Evolutionary conservation across 1,139 yeast genomes (phyloP), one percentile per base, ranked within the genome.

Genomic region (Candida pseudoviswanathii): DNA sequence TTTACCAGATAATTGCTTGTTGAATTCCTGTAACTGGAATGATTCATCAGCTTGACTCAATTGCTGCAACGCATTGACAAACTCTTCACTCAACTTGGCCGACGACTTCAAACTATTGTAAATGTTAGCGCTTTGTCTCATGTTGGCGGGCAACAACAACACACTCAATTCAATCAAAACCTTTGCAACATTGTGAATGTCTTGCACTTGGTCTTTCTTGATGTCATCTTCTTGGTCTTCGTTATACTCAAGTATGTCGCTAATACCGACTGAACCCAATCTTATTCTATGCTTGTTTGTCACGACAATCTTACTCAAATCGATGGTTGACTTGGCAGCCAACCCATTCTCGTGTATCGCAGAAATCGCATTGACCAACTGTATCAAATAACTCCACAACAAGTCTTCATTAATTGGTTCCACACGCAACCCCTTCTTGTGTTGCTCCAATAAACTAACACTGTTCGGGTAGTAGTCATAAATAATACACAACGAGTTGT

Each of bases 361-460:
- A 21, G 74, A 67, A 41, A 91, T 63, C 0, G 91, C 97, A 58
- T 81, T 80, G 6, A 86, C 73, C 31, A 94, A 67, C 68, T 94
- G 98, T 25, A 85, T 77, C 48, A 88, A 68, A 60, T 89, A 89
- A 33, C 70, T 68, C 97, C 97, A 92, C 47, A 94, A 67, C 22
- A 81, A 63, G 16, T 82, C 80, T 61, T 86, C 94, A 0, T 86
- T 82, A 3, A 89, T 68, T 3, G 73, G 71, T 50, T 71, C 78
- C n/a, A 65, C 62, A 50, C 64, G 68, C n/a, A 63, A 62, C 2
- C 67, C 74, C 51, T 67, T 74, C 45, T 69, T 61, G 55, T 71
- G 76, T 38, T 69, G 71, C 48, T 73, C 77, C 22, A 54, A 51
- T 47, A 70, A 59, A 0, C 73, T 70, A 40, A 54, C 60, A 2